Evolutionary conservation across 441 rosid species (phyloP).

Genomic region (Erodium texanum): DNA sequence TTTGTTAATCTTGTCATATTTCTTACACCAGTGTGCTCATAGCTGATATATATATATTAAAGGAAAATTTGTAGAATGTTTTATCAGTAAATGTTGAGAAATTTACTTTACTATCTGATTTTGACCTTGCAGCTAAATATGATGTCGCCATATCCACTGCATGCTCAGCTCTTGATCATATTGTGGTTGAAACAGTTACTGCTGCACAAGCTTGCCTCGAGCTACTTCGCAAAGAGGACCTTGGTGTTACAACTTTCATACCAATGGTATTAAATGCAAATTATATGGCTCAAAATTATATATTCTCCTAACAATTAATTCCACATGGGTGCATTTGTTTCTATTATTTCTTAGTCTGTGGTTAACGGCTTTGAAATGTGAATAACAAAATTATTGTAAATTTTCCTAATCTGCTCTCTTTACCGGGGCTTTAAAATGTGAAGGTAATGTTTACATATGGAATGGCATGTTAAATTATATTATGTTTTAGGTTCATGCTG

Average conservation of each 20-base stretch:
- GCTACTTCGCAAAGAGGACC: slow-evolving; percentile 72
- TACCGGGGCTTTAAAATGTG: neutral
- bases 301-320: neutral
- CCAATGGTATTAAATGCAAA: slow-evolving; percentile 53
- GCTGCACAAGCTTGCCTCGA: slow-evolving; percentile 94
- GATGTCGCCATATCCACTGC: slow-evolving; percentile 95
- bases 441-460: too few species aligned
- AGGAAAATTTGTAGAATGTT: slow-evolving; percentile 1
- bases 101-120: slow-evolving; percentile 13
- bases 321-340: neutral
- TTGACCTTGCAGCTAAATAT: slow-evolving; percentile 65
- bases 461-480: too few species aligned
- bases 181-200: slow-evolving; percentile 88
- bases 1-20: neutral
- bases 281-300: too few species aligned
- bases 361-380: slow-evolving; percentile 6
- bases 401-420: neutral
- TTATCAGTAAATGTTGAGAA: neutral
- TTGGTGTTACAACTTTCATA: slow-evolving; percentile 94
- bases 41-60: neutral
- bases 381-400: neutral
- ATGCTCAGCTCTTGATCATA: slow-evolving; percentile 78
- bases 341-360: neutral
- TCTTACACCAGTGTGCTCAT: neutral
- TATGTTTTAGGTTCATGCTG: too few species aligned